Conservation (phyloP, 1,284 basidiomycete species). For the Boletus mariae region DNA sequence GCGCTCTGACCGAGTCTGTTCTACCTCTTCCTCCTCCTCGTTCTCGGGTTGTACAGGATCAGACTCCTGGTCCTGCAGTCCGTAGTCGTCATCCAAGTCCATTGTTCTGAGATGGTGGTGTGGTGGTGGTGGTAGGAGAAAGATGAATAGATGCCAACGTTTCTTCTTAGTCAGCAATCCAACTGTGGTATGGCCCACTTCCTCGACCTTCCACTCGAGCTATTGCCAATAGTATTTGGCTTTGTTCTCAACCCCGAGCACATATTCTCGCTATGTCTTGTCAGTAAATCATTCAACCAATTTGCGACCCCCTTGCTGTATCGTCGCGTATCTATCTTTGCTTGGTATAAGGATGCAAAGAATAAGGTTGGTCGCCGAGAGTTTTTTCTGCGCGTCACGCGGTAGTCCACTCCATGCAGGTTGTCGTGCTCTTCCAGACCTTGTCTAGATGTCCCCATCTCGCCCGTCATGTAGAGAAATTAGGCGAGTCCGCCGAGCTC, state of each 20-base stretch:
- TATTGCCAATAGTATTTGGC: constrained; percentile 51
- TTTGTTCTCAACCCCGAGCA: constrained; percentile 51
- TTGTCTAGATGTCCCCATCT: constrained; percentile 45
- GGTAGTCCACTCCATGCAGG: constrained; percentile 32
- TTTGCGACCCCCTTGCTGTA: constrained; percentile 53
- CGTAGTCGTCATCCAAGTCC: constrained; percentile 48
- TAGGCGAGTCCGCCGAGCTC: constrained; percentile 42
- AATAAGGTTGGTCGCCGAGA: constrained; percentile 40
- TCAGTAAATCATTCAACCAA: constrained; percentile 49
- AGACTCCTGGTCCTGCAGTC: constrained; percentile 35
- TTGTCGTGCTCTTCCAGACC: constrained; percentile 51
- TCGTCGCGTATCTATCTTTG: constrained; percentile 52
- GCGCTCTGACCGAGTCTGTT: constrained; percentile 30
- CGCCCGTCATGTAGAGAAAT: constrained; percentile 49
- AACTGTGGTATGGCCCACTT: constrained; percentile 34
- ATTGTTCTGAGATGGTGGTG: constrained; percentile 31
- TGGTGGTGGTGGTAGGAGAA: not conserved
- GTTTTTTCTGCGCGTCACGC: not conserved
- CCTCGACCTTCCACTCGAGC: constrained; percentile 55
- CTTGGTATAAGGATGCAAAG: constrained; percentile 65
- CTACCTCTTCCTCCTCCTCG: constrained; percentile 37
- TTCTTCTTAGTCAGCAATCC: constrained; percentile 20
- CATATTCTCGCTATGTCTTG: constrained; percentile 48
- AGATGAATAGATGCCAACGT: too few relatives aligned
- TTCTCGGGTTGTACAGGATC: constrained; percentile 36